Conservation (phyloP, 371 early-diverging fungal species). For the Syncephalastrum contaminatum region DNA sequence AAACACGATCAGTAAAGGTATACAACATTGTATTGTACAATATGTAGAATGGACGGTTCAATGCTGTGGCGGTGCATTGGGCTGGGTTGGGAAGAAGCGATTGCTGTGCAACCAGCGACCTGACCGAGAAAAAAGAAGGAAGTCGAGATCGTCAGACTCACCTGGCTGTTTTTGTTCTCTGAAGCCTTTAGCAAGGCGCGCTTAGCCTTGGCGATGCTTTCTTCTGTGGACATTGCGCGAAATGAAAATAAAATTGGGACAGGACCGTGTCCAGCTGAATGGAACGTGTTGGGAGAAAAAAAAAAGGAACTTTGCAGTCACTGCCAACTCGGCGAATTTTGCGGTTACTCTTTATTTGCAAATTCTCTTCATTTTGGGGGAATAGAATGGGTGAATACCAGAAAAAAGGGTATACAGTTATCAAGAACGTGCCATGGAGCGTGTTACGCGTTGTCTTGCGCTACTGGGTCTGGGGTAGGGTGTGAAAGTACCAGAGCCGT, state of each 20-base stretch:
- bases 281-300: conserved; percentile 5
- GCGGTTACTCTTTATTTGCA: background rate
- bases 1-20: background rate
- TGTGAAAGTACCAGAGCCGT: conserved; percentile 3
- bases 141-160: conserved; percentile 1
- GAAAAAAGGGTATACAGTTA: background rate
- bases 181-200: conserved; percentile 22
- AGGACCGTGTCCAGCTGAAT: conserved; percentile 1
- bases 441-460: background rate
- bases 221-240: conserved; percentile 13
- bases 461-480: background rate
- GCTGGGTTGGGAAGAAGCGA: background rate
- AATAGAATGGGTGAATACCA: background rate
- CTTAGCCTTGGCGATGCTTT: conserved; percentile 18
- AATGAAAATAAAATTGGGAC: too few species aligned
- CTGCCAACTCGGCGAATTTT: too few species aligned
- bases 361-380: background rate
- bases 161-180: conserved; percentile 15
- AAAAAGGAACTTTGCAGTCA: conserved; percentile 3
- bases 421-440: background rate
- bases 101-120: background rate
- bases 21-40: background rate
- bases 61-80: background rate
- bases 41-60: background rate
- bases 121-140: background rate